Conservation (phyloP, 78 protist species). For the Speleostelium caveatum region DNA sequence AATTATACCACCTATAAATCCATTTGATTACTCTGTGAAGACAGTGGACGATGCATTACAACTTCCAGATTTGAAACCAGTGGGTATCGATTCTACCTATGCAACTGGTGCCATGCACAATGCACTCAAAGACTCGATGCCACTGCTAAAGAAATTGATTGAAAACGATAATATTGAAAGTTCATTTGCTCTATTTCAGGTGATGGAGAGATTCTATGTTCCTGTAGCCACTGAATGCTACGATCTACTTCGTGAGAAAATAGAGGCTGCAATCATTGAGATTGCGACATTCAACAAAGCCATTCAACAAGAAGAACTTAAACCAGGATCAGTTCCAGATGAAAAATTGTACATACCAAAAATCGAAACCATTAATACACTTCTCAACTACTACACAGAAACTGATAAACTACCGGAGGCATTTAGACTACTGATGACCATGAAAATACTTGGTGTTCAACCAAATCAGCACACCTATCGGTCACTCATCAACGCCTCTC, state of each 20-base stretch:
- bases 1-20: slow-evolving; percentile 51
- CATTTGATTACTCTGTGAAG: slow-evolving; percentile 49
- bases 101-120: slow-evolving; percentile 52
- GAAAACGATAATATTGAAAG: slow-evolving; percentile 13
- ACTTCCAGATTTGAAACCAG: slow-evolving; percentile 31
- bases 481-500: slow-evolving; percentile 60
- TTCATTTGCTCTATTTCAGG: slow-evolving; percentile 70
- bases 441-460: slow-evolving; percentile 34
- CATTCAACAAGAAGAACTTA: slow-evolving; percentile 8
- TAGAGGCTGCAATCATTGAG: slow-evolving; percentile 49
- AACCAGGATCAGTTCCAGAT: slow-evolving; percentile 56
- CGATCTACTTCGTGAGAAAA: slow-evolving; percentile 7
- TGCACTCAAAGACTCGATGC: slow-evolving; percentile 44
- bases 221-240: slow-evolving; percentile 40
- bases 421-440: slow-evolving; percentile 38
- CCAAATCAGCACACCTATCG: slow-evolving; percentile 76
- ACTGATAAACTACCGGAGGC: slow-evolving; percentile 57
- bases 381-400: slow-evolving; percentile 65
- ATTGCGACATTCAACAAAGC: slow-evolving; percentile 48
- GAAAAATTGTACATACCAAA: slow-evolving; percentile 35
- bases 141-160: neutral
- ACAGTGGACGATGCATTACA: slow-evolving; percentile 62
- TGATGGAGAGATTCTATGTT: slow-evolving; percentile 72
- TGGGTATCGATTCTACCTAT: slow-evolving; percentile 38
- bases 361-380: slow-evolving; percentile 37